Evolutionary conservation across 805 yeast genomes (phyloP).

Genomic region (Saccharomycopsis oosterbeekiorum): DNA sequence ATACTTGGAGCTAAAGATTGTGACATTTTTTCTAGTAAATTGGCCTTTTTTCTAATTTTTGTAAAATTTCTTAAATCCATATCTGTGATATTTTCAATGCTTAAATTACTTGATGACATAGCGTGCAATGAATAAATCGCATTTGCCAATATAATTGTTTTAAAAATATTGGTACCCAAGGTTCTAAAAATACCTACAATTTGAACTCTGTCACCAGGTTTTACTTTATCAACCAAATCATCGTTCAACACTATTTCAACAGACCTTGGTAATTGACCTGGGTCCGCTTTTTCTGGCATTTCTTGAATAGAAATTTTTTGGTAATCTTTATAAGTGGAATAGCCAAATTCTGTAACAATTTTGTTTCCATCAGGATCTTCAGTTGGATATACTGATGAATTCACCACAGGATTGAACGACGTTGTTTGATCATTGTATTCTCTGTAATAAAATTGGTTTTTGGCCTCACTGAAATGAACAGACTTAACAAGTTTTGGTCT

Average conservation of each 20-base stretch:
- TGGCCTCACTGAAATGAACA: constrained; percentile 83
- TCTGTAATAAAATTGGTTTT: constrained; percentile 78
- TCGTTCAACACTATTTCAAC: constrained; percentile 90
- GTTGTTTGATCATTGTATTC: constrained; percentile 91
- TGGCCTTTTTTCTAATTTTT: constrained; percentile 55
- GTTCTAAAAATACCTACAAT: constrained; percentile 91
- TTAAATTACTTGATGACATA: constrained; percentile 75
- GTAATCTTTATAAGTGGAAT: constrained; percentile 85
- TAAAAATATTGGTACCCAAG: constrained; percentile 71
- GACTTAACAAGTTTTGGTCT: constrained; percentile 87
- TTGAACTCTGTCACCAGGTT: constrained; percentile 95
- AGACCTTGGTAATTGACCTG: constrained; percentile 93
- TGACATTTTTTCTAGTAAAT: constrained; percentile 69
- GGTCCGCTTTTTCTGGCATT: constrained; percentile 96
- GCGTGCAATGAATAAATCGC: constrained; percentile 85
- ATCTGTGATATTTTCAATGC: constrained; percentile 61
- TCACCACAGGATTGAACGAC: constrained; percentile 71
- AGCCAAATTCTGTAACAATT: constrained; percentile 84
- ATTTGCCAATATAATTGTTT: constrained; percentile 77
- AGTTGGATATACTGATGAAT: constrained; percentile 83
- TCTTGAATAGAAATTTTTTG: constrained; percentile 91
- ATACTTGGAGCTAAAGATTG: constrained; percentile 92
- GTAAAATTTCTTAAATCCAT: constrained; percentile 80
- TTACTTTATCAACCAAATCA: constrained; percentile 82
- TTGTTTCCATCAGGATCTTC: constrained; percentile 90